phyloP scores from a whole-genome alignment of 495 filamentous ascomycete species.

The Xylaria flabelliformis region DNA sequence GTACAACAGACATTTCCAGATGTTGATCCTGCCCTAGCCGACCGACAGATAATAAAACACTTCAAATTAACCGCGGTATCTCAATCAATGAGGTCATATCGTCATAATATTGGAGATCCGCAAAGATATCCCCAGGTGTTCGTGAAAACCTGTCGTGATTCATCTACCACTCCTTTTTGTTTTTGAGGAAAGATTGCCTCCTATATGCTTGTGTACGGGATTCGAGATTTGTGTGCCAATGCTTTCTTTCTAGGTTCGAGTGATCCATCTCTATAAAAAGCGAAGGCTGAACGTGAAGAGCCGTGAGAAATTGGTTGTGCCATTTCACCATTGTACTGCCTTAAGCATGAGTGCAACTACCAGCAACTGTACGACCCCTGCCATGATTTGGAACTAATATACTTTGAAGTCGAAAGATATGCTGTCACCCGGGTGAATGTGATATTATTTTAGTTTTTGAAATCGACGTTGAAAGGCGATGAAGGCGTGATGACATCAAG shows the following conservation, averaged over 20 bases:
- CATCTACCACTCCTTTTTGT: slow-evolving; percentile 7
- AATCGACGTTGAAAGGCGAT: slow-evolving; percentile 39
- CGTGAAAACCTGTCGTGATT: slow-evolving; percentile 13
- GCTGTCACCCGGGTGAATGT: neutral
- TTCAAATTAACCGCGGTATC: slow-evolving; percentile 15
- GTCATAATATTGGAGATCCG: slow-evolving; percentile 19
- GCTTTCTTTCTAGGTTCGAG: slow-evolving; percentile 5
- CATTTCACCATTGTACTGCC: neutral
- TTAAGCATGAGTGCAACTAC: neutral
- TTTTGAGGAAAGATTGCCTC: neutral
- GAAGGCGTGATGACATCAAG: slow-evolving; percentile 35
- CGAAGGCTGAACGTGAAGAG: slow-evolving; percentile 5
- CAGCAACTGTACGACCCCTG: neutral
- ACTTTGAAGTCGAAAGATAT: slow-evolving; percentile 4
- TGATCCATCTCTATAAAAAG: slow-evolving; percentile 27
- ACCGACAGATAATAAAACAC: neutral
- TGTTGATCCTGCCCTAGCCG: neutral
- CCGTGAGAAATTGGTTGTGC: neutral
- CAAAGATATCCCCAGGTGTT: slow-evolving; percentile 15
- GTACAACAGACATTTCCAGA: slow-evolving; percentile 20
- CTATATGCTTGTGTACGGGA: slow-evolving; percentile 11
- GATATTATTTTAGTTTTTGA: slow-evolving; percentile 27
- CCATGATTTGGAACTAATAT: neutral
- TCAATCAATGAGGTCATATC: slow-evolving; percentile 16
- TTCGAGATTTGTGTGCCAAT: slow-evolving; percentile 2